A percentile compares a stretch with the other conserved stretches of the same genome.
These are phyloP conservation scores for Aspergillus oerlinghausenensis DNA, from an alignment of 2,329 filamentous ascomycete genomes.

Conservation along the genomic window DNA sequence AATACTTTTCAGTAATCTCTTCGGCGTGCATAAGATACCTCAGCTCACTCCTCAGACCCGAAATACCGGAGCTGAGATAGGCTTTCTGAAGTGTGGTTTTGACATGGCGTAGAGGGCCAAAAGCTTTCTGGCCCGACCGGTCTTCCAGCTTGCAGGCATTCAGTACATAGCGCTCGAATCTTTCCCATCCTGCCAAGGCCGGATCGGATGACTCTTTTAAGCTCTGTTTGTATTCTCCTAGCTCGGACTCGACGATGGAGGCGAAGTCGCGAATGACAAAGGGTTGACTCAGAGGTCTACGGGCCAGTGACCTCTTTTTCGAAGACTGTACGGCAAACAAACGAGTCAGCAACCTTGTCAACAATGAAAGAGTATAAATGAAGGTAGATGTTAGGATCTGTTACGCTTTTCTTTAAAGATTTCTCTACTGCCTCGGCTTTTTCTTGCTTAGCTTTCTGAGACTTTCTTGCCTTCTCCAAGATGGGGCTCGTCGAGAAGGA, in stretches of 20 bases:
- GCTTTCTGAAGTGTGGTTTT: constrained; percentile 50
- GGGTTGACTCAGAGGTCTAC: neutral
- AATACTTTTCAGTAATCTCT: constrained; percentile 55
- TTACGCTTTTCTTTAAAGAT: neutral
- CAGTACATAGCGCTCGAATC: constrained; percentile 28
- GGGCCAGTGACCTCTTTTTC: neutral
- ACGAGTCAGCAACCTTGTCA: neutral
- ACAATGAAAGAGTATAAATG: neutral
- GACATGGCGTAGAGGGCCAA: constrained; percentile 18
- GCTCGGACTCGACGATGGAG: constrained; percentile 20
- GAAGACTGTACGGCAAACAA: neutral
- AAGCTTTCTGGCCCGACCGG: constrained; percentile 8
- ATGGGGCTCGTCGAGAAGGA: constrained; percentile 28
- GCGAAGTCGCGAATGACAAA: constrained; percentile 23
- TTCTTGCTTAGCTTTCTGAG: constrained; percentile 11
- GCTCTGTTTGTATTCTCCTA: constrained; percentile 22
- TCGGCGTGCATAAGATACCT: constrained; percentile 66
- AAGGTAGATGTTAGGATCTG: neutral
- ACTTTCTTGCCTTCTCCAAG: constrained; percentile 18
- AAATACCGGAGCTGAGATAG: constrained; percentile 52
- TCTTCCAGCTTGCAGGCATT: constrained; percentile 28
- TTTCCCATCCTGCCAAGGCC: constrained; percentile 20
- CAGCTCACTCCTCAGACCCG: constrained; percentile 55
- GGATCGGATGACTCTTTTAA: constrained; percentile 12
- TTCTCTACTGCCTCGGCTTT: constrained; percentile 5